Evolutionary conservation across 805 yeast species (phyloP), one percentile per base, ranked within the genome.

Genomic region (Starmerella khaoyaiensis): DNA sequence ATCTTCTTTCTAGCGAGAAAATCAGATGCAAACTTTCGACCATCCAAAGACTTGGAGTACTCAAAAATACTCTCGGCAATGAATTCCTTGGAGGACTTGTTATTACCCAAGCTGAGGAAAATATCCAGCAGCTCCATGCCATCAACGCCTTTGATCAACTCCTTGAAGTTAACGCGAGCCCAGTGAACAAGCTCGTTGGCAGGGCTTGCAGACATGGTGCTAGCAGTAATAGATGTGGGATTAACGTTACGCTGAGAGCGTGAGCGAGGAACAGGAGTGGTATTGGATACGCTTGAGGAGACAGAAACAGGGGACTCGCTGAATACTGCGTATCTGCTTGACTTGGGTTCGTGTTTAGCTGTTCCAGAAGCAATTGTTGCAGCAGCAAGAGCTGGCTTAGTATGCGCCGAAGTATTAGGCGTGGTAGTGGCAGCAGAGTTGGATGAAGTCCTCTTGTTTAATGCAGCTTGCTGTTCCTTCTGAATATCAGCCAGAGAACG

Each of bases 1-100:
- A 64, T 68, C 42, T 68, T 69, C 53, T 90, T 76, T 54, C 79
- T 74, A 59, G 76, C 79, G 54, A 78, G 65, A 56, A 90, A 90
- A 54, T 90, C 98, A 39, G 69, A 71, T 0, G 98, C 94, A 64
- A 86, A 87, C 47, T 94, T 69, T 55, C 94, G 75, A 18, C 97
- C 97, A 57, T 90, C 95, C 79, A 87, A 76, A 1, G 86, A 78
- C 3, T 86, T 71, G 5, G 54, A 48, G 43, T 49, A 49, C 28
- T 93, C 79, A 61, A 83, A 84, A 41, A 87, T 74, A 10, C 95
- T 82, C 53, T 87, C 98, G 2, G 94, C 78, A 54, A 87, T 84
- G 55, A 87, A 80, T 56, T 77, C 94, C 33, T 69, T 65, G 0
- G 93, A 73, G 48, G 83, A 94, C 5, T 67, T 50, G 27, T 75